Conservation (phyloP, 768 basidiomycete species). For the Calocera viscosa region DNA sequence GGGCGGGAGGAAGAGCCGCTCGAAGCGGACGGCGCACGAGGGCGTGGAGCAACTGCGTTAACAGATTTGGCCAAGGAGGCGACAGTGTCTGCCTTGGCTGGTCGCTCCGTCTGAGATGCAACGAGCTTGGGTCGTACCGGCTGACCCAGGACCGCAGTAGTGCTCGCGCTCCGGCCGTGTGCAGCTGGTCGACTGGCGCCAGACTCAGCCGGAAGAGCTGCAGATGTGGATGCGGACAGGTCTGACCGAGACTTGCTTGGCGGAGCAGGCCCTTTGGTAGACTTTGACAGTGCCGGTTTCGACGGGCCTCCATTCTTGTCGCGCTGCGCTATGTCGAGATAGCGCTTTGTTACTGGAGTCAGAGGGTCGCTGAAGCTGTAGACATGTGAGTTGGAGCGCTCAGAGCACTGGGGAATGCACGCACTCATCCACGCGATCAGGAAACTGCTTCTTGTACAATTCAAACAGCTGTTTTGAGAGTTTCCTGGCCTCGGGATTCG, state of each 20-base stretch:
- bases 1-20: neutral
- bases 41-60: neutral
- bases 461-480: slow-evolving; percentile 58
- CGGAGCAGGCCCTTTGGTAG: neutral
- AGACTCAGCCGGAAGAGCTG: neutral
- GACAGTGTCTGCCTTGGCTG: neutral
- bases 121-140: neutral
- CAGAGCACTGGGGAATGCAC: slow-evolving; percentile 17
- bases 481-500: slow-evolving; percentile 63
- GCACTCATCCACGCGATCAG: slow-evolving; percentile 54
- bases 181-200: neutral
- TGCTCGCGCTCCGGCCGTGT: neutral
- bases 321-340: slow-evolving; percentile 42
- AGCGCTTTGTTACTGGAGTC: slow-evolving; percentile 63
- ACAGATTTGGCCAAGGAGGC: neutral
- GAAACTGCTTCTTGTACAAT: slow-evolving; percentile 59
- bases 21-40: neutral
- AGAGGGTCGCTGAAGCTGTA: slow-evolving; percentile 59
- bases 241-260: neutral
- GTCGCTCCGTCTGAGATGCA: neutral
- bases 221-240: neutral
- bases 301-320: neutral
- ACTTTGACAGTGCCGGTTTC: neutral
- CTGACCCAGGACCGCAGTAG: neutral
- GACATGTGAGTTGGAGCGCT: slow-evolving; percentile 8